Evolutionary conservation across 1,284 basidiomycete genomes (phyloP), one percentile per base, ranked within the genome.

Genomic region (Boletellus deceptivus): DNA sequence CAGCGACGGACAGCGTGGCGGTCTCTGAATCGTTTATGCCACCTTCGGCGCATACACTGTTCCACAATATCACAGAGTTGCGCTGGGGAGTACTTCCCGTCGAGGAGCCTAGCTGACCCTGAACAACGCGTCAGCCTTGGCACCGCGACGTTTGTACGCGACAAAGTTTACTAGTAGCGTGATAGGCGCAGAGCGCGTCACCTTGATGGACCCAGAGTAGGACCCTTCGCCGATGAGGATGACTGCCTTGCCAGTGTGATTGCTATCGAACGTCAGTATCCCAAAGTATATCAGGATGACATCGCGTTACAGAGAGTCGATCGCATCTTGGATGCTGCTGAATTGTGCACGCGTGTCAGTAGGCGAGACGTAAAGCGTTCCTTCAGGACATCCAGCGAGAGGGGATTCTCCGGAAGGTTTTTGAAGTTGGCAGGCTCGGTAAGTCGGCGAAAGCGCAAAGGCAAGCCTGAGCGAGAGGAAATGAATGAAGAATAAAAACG

Each of bases 171-270:
- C 82, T 31, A 86, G 69, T 10, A 86, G 65, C 0, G 77, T 82
- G 18, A 84, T 59, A n/a, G 82, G 77, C 0, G 67, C 79, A 46
- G 65, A 66, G 31, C 81, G 70, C 1, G 81, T 78, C 16, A 86
- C 68, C 45, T 82, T 84, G 4, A 86, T 62, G 0, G 72, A 76
- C 62, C 86, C 84, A 40, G 76, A 75, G 56, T 86, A 87, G 46
- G 78, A 70, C n/a, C 84, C 85, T 46, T 71, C 70, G 3, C 75
- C 82, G 37, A 87, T 72, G n/a, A 86, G 73, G 38, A 87, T 82
- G 11, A 68, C 69, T 0, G 73, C 75, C 7, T 56, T 35, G 6
- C 71, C 73, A 17, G 65, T 59, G 25, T 70, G 55, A 0, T 75
- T 72, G 22, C 79, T 83, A 43, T 37, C 27, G 7, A 11, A 35